Base-by-base conservation (phyloP, 2,329 filamentous ascomycete species). In the Hirsutella thompsonii region DNA sequence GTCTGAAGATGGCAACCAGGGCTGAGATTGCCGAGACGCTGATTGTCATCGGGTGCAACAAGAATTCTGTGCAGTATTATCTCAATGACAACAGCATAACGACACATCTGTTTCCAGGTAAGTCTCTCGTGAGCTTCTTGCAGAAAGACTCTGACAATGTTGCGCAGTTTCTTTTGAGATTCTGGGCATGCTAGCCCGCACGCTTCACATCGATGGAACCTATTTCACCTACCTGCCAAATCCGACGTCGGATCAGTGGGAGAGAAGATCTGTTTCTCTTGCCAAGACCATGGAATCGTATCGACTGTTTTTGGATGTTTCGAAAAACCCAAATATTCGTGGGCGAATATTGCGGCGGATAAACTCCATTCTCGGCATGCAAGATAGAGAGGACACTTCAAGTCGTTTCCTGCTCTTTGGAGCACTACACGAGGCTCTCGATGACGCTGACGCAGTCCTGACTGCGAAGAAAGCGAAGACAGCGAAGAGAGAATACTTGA, bases 221-320 rank as follows among this genome's bases (percentile, higher is more conserved):
- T 62, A 59, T 42, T 77, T 70, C 45, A 70, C 70, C 2, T 67
- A 68, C 52, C 59, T 78, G 1, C 74, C 74, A 0, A 78, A 78
- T 45, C 74, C 74, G 0, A 77, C 73, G 0, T 59, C 63, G 2
- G 69, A 70, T 40, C 56, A 55, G n/a, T 77, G 72, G 72, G 65
- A 74, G 43, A 70, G 62, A 43, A 61, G 63, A 36, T 64, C 64
- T 2, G 64, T 74, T 29, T 66, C 61, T 32, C 49, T 73, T 2
- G 50, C 56, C 14, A 62, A 59, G 39, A 52, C 72, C 1, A 50
- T 72, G 38, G 49, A 55, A 10, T 60, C 64, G 2, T 72, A 61
- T 48, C 37, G 50, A 5, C 46, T 46, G 3, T 52, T 57, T 10
- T 52, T 66, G 11, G 42, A 49, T 4, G 39, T 42, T 2, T 30